Conservation (phyloP, 805 yeast genomes). For the Yarrowia sp. region DNA sequence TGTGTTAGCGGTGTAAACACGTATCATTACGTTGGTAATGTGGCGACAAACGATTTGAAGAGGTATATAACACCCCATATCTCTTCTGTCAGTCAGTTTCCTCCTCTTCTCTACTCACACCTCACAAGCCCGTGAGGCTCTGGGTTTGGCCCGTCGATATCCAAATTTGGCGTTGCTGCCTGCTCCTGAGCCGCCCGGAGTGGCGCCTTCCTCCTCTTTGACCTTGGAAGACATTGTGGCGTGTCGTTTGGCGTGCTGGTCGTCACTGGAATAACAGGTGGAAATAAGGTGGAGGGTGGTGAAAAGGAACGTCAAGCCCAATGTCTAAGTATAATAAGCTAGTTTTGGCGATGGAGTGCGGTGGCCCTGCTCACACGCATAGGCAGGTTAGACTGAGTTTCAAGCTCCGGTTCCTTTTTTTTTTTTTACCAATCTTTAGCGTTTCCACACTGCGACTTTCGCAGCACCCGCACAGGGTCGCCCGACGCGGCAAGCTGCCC, state of each 20-base stretch:
- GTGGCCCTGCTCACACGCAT: slow-evolving; percentile 36
- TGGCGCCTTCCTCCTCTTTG: slow-evolving; percentile 36
- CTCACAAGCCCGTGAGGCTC: slow-evolving; percentile 47
- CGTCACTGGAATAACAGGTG: too few species aligned
- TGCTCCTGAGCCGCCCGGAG: slow-evolving; percentile 13
- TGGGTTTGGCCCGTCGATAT: slow-evolving; percentile 46
- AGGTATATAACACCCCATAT: not conserved
- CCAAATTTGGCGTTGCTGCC: slow-evolving; percentile 41
- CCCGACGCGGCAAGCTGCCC: too few species aligned
- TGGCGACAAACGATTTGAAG: too few species aligned
- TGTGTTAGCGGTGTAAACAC: slow-evolving; percentile 15
- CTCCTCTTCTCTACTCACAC: slow-evolving; percentile 41
- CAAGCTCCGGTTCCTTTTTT: too few species aligned
- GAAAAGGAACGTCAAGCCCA: too few species aligned
- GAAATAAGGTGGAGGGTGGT: too few species aligned
- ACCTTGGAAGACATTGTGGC: slow-evolving; percentile 33
- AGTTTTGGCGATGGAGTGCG: slow-evolving; percentile 12
- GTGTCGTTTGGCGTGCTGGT: not conserved
- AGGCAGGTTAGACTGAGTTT: too few species aligned
- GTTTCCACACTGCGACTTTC: not conserved
- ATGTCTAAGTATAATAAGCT: not conserved
- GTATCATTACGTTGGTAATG: too few species aligned
- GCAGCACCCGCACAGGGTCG: not conserved
- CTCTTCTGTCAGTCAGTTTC: not conserved
- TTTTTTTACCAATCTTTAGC: too few species aligned